Base-by-base conservation (phyloP, 2,329 filamentous ascomycete genomes). In the Ceratocystis cacaofunesta region DNA sequence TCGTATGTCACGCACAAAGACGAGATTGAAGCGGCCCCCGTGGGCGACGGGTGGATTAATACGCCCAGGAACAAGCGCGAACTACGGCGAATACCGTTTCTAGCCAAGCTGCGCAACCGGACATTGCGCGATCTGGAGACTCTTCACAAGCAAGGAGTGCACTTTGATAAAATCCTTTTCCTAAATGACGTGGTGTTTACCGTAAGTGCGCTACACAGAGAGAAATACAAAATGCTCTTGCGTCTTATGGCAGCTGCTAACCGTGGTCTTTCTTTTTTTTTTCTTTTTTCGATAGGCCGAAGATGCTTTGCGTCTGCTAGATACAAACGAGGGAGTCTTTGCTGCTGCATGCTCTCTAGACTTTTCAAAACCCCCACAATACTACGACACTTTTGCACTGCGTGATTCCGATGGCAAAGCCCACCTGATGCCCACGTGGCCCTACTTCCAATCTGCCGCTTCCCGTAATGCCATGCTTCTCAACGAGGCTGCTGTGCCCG, bases 81-180 rank as follows among this genome's bases (percentile, higher is more conserved):
- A 70, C 72, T 86, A 67, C 76, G 87, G 61, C 78, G 87, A 22
- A 89, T 90, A 68, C 86, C 86, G 1, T 89, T 86, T 71, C 75
- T 90, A 22, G 80, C 88, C 1, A 78, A 75, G 30, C 70, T 88
- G 66, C 79, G 88, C 50, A 90, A 91, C 72, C 73, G 76, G 68
- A 82, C 81, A n/a, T 73, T 90, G 69, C 73, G 80, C 67, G 84
- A 85, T 7, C 71, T 90, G 68, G 71, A 79, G 32, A 76, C 79
- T 19, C 71, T 86, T 57, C 72, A 76, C 8, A 73, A 75, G 22
- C 72, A 79, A 63, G 84, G 83, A 3, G 72, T 77, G n/a, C 75
- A 69, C 8, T 79, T 85, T 70, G 83, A 85, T 69, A 82, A 78
- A 70, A 76, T 87, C 19, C 72, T 87, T 25, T 86, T 85, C 70